Evolutionary conservation across 352 stramenopile species (phyloP), one percentile per base, ranked within the genome.

Genomic region (Phytophthora crassamura): DNA sequence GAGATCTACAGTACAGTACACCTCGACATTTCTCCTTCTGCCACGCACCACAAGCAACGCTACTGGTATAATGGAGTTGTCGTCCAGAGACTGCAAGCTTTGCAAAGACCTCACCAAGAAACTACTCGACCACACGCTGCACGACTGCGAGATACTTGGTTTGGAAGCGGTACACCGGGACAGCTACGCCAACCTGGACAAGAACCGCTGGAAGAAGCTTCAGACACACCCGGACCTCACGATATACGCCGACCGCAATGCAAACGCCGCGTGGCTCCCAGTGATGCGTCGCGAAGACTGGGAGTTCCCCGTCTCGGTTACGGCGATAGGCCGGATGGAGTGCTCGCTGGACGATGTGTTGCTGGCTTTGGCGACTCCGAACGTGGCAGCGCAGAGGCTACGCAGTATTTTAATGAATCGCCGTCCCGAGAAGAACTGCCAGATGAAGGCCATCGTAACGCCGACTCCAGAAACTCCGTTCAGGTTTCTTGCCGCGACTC

Each of bases 191-290:
- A 20, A 22, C 4, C 41, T 70, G 32, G 41, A 70, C n/a, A 54
- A 39, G 1, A 58, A 22, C 12, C 62, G 55, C 7, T 70, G 62
- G 62, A 70, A 65, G 48, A 70, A 70, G 39, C 62, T 70, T 11
- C 54, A 70, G 35, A 50, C 62, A 4, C 46, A 66, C 9, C 18
- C 47, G 10, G 51, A 56, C 33, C 36, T 70, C 15, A 70, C 55
- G 32, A 40, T 70, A 48, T 70, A 70, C 55, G 54, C 62, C 3
- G 62, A 70, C 36, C 62, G 62, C 6, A 50, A 38, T 9, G 45
- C 62, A 7, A 65, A 66, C 38, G 48, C 62, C 4, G 62, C 55
- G 39, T 70, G 62, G 62, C 56, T 70, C 34, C 55, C 62, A 2
- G 36, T 59, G 5, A 60, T 70, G 43, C 38, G 53, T 33, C 62